Evolutionary conservation across 345 rosid species (phyloP).

Genomic region (Populus nigra): DNA sequence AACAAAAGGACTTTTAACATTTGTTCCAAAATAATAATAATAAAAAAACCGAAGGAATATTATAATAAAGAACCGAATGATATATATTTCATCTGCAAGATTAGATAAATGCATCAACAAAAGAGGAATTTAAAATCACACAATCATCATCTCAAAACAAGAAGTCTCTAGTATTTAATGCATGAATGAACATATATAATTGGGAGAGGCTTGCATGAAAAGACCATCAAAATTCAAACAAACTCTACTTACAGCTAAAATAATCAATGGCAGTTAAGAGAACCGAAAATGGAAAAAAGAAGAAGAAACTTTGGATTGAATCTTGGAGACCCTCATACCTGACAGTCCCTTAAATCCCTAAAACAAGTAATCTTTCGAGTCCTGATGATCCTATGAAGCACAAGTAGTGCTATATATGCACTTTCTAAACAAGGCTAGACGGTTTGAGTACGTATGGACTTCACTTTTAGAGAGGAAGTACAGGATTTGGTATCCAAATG

Average conservation of each 20-base stretch:
- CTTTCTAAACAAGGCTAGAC: constrained; percentile 1
- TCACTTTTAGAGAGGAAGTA: neutral
- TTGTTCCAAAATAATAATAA: neutral
- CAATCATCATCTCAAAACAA: neutral
- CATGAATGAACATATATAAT: neutral
- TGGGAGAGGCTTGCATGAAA: neutral
- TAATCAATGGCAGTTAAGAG: constrained; percentile 9
- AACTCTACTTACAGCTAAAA: neutral
- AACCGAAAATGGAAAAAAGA: constrained; percentile 6
- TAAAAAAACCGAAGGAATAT: neutral
- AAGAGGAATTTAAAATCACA: neutral
- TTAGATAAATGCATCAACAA: neutral
- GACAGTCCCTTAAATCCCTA: constrained; percentile 30
- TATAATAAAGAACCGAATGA: neutral
- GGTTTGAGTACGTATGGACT: neutral
- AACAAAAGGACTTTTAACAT: neutral
- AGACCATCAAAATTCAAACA: neutral
- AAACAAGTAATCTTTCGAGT: constrained; percentile 12
- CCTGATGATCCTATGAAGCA: neutral
- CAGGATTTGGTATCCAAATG: neutral
- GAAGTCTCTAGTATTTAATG: neutral
- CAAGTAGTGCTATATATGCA: neutral
- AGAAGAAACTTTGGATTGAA: neutral
- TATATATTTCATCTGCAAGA: neutral
- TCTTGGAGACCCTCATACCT: constrained; percentile 31